Evolutionary conservation across 106 monocot species (phyloP), one percentile per base, ranked within the genome.

Genomic region (Allium cepa): DNA sequence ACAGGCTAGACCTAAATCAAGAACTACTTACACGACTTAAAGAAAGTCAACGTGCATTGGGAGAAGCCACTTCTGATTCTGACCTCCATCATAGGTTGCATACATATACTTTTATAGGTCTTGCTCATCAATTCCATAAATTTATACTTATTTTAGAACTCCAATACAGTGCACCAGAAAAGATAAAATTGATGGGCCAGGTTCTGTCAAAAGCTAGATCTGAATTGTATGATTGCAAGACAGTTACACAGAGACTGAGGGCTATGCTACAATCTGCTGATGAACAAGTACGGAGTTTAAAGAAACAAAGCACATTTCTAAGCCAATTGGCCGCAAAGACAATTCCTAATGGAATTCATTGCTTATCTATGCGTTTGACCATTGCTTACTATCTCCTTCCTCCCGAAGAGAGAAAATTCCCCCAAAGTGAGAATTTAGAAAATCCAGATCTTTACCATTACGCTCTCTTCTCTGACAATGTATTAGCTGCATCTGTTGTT

Each of bases 381-480:
- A 89, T 89, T 52, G 82, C 73, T 57, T 89, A 89, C 66, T 82
- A 89, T 56, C 85, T 89, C 22, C 85, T 89, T 9, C 77, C 89
- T 26, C 69, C 61, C 18, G 89, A 89, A 56, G 79, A 85, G 65
- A 82, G 89, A 59, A 74, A 89, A 62, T 85, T 89, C 52, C 89
- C 85, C 0, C 73, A 59, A 46, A 80, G 79, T 22, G 82, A 89
- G 77, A 85, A 89, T 78, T 60, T 89, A 68, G 89, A 85, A 79
- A 75, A 85, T 60, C 74, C 77, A 59, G 69, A 70, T 49, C 79
- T 85, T 67, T 89, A 89, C 67, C 85, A 89, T 78, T 89, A 85
- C 75, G 89, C 89, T 1, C 89, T 89, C 36, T 89, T 89, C 56
- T 89, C 89, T 68, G 89, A 89, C 75, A 89, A 89, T 80, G 89